Base-by-base conservation (phyloP, 345 rosid genomes). In the Cochlearia excelsa region DNA sequence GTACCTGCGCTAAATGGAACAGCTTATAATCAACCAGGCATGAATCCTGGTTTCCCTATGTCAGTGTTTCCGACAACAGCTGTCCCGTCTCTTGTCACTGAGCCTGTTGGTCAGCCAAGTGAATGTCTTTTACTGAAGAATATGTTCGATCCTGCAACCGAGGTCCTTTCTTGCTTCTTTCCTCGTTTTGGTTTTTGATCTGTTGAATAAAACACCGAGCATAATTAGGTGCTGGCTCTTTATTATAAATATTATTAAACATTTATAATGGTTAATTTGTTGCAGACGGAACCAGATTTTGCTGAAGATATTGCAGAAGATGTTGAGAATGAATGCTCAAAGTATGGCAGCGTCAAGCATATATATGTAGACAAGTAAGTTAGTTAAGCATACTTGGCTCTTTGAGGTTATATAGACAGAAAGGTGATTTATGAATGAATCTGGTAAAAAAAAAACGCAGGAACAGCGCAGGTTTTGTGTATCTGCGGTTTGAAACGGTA, bases 111-210 rank as follows among this genome's bases (percentile, higher is more conserved):
- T 58, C 77, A 42, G 60, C 95, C 98, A n/a, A 81, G 86, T 51
- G 92, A 85, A 66, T 91, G 91, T 63, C 80, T 91, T 65, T 68
- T 91, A 66, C 77, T 91, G 77, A 88, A 91, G 77, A 91, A 91
- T 66, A 76, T 91, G 89, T 91, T 91, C 66, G 98, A 88, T 76
- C 90, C 96, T 60, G 83, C 82, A 9, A 78, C 95, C 1, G 98
- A 91, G 96, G 98, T 91, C 1, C 10, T 4, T 57, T 33, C 54
- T 35, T 69, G 47, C 31, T 27, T 39, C 59, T 68, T 48, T n/a
- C n/a, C n/a, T n/a, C n/a, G n/a, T n/a, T n/a, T n/a, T n/a, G n/a
- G n/a, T 28, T 62, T 23, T 11, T 7, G 40, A 27, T 42, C 34
- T 29, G 57, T 61, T n/a, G n/a, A n/a, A n/a, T n/a, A n/a, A n/a